Conservation (phyloP, 768 basidiomycete species). For the Pilatotrama ljubarskyi region DNA sequence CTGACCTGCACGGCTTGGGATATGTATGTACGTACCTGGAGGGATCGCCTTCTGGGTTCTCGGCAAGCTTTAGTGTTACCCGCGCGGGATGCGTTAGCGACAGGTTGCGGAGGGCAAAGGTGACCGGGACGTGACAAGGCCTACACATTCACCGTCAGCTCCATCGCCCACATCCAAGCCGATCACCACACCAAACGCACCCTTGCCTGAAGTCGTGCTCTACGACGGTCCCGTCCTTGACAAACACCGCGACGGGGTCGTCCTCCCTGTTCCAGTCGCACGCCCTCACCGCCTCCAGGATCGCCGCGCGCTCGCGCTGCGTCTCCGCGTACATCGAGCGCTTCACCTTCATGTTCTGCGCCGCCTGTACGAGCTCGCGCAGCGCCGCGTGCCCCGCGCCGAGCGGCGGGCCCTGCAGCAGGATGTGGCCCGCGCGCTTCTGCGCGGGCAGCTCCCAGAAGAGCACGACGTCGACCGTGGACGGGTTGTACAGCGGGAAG, state of each 20-base stretch:
- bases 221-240: constrained; percentile 45
- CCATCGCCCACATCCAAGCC: neutral
- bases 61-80: constrained; percentile 53
- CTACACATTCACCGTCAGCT: constrained; percentile 37
- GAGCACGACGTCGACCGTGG: constrained; percentile 68
- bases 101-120: constrained; percentile 66
- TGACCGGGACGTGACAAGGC: constrained; percentile 51
- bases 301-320: constrained; percentile 62
- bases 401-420: constrained; percentile 57
- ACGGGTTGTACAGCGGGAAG: constrained; percentile 82
- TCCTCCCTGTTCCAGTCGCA: constrained; percentile 81
- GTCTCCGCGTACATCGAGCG: constrained; percentile 94
- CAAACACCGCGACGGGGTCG: constrained; percentile 62
- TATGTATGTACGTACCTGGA: neutral
- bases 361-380: constrained; percentile 56
- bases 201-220: constrained; percentile 68
- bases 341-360: constrained; percentile 63
- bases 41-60: neutral
- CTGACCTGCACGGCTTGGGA: neutral
- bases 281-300: constrained; percentile 64
- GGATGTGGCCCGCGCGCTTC: constrained; percentile 59
- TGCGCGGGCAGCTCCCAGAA: constrained; percentile 73
- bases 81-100: constrained; percentile 64
- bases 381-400: constrained; percentile 73
- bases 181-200: constrained; percentile 43